Percentiles rank a stretch among this genome's conserved stretches.
Conservation (phyloP, 805 yeast species). For the Lipomyces orientalis region DNA sequence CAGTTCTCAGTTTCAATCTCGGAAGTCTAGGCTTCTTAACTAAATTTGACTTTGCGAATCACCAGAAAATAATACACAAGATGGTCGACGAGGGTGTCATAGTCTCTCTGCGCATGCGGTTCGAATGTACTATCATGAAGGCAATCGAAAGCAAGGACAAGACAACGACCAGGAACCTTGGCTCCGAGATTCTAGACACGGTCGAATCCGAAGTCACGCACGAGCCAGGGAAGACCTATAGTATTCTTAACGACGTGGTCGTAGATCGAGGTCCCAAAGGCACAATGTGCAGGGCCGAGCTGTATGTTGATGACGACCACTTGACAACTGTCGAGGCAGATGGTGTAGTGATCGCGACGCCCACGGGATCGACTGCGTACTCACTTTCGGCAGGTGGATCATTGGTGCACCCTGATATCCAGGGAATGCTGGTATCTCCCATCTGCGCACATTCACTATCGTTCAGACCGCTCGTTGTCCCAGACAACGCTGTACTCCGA, state of each 20-base stretch:
- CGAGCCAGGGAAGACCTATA: slow-evolving; percentile 43
- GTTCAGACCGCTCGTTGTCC: slow-evolving; percentile 87
- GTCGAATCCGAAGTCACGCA: slow-evolving; percentile 27
- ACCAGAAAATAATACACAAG: slow-evolving; percentile 46
- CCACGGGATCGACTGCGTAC: slow-evolving; percentile 90
- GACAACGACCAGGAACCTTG: slow-evolving; percentile 15
- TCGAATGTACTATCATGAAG: slow-evolving; percentile 57
- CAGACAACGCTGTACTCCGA: slow-evolving; percentile 84
- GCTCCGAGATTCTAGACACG: slow-evolving; percentile 31
- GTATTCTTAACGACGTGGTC: slow-evolving; percentile 59
- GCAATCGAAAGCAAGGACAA: slow-evolving; percentile 37
- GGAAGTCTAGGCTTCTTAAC: slow-evolving; percentile 89
- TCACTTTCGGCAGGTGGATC: slow-evolving; percentile 96
- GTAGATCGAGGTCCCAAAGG: slow-evolving; percentile 61
- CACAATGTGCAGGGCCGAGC: slow-evolving; percentile 57
- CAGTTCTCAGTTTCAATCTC: slow-evolving; percentile 68
- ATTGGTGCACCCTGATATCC: slow-evolving; percentile 90
- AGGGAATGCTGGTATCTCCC: slow-evolving; percentile 91
- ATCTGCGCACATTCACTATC: slow-evolving; percentile 95
- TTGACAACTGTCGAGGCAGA: slow-evolving; percentile 71
- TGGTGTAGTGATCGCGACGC: slow-evolving; percentile 68
- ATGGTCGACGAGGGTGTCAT: slow-evolving; percentile 53
- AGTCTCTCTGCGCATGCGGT: slow-evolving; percentile 57
- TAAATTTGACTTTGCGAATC: slow-evolving; percentile 57
- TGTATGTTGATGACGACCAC: slow-evolving; percentile 55